Conservation (phyloP, 2,329 filamentous ascomycete species). For the Talaromyces islandicus region DNA sequence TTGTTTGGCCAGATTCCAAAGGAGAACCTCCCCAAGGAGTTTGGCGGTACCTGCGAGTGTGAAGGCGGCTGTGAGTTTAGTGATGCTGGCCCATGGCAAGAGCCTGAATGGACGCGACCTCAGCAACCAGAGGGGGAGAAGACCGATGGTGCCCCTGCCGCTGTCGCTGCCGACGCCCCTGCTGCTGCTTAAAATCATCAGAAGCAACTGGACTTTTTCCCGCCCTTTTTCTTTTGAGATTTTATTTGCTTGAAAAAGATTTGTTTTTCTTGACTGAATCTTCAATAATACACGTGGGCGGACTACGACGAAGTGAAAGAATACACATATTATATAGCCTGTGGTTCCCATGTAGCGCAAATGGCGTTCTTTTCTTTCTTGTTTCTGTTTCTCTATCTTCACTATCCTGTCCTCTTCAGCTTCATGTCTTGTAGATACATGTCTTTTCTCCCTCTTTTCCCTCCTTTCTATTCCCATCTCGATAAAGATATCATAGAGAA, state of each 20-base stretch:
- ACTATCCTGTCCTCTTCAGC: neutral
- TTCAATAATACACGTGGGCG: neutral
- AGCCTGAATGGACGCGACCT: constrained; percentile 39
- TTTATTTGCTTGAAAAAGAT: neutral
- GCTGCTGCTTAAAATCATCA: neutral
- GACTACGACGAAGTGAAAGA: neutral
- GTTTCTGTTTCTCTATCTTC: neutral
- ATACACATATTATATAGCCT: neutral
- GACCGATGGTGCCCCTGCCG: constrained; percentile 1
- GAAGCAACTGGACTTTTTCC: neutral
- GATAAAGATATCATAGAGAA: neutral
- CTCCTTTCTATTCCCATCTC: neutral
- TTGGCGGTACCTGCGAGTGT: constrained; percentile 81
- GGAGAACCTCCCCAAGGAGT: constrained; percentile 82
- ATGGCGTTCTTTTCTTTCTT: neutral
- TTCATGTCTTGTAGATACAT: constrained; percentile 3
- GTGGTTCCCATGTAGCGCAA: neutral
- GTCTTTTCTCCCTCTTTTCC: neutral
- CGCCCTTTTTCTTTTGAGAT: neutral
- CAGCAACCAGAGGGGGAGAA: constrained; percentile 19
- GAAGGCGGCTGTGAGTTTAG: constrained; percentile 75
- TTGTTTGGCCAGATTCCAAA: constrained; percentile 76
- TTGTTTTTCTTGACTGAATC: neutral
- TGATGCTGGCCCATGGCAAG: constrained; percentile 81
- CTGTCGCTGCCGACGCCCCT: neutral